phyloP scores from a whole-genome alignment of 345 rosid genomes.

The Salix caprea region DNA sequence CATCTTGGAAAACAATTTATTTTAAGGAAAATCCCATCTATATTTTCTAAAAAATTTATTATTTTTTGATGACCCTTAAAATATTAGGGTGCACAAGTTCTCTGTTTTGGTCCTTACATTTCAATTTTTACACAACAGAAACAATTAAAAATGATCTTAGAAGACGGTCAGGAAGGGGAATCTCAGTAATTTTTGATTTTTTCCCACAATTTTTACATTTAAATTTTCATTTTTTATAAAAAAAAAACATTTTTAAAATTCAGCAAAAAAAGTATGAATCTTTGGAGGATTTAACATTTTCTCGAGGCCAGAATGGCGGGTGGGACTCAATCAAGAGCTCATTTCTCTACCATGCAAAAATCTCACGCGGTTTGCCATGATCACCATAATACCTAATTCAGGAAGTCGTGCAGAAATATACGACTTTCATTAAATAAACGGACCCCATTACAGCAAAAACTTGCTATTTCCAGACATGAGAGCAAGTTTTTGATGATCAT shows the following conservation, averaged over 20 bases:
- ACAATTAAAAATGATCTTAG: not conserved
- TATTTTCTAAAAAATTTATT: no score
- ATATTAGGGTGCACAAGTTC: no score
- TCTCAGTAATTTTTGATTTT: no score
- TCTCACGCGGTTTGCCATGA: not conserved
- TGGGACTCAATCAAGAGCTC: not conserved
- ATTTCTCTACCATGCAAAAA: not conserved
- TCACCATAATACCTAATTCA: not conserved
- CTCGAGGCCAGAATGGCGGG: not conserved
- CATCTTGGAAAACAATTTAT: not conserved
- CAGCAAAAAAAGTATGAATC: no score
- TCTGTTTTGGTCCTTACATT: no score
- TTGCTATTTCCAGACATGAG: not conserved
- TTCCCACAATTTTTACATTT: no score
- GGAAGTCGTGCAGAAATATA: not conserved
- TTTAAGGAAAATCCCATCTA: no score
- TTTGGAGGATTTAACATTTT: not conserved
- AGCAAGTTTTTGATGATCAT: not conserved
- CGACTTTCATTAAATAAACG: not conserved
- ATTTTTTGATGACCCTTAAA: no score
- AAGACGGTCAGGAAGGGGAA: not conserved
- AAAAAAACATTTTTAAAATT: no score
- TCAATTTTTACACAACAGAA: no score
- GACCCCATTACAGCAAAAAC: not conserved
- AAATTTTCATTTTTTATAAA: no score